Evolutionary conservation across 164 flowering plant genomes (phyloP).

Genomic region (Piper longum): DNA sequence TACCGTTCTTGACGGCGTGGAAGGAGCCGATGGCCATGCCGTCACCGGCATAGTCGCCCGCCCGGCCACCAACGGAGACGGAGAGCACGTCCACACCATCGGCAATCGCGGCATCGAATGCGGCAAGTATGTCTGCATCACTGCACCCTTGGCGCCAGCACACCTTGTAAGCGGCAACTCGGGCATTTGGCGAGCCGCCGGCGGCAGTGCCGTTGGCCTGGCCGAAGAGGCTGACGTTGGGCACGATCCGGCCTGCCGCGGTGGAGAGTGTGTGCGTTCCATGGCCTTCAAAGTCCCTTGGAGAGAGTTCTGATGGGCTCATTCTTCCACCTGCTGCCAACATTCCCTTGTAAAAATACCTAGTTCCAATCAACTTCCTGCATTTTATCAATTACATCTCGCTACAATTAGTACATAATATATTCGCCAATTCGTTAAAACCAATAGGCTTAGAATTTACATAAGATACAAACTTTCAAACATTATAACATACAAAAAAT

Average conservation of each 20-base stretch:
- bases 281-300: slow-evolving; percentile 14
- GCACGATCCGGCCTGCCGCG: slow-evolving; percentile 10
- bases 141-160: slow-evolving; percentile 11
- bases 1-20: slow-evolving; percentile 15
- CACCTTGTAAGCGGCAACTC: slow-evolving; percentile 16
- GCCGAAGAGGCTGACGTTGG: slow-evolving; percentile 4
- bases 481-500: neutral
- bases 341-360: slow-evolving; percentile 9
- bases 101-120: slow-evolving; percentile 14
- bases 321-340: neutral
- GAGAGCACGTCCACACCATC: slow-evolving; percentile 20
- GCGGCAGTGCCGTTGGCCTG: slow-evolving; percentile 5
- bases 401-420: neutral
- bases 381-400: neutral
- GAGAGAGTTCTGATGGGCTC: neutral
- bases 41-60: slow-evolving; percentile 1
- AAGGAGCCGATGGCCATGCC: slow-evolving; percentile 13
- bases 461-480: no score
- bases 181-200: slow-evolving; percentile 11
- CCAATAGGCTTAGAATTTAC: neutral
- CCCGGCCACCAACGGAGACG: slow-evolving; percentile 2
- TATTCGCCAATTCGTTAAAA: neutral
- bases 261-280: slow-evolving; percentile 17
- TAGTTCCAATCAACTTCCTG: slow-evolving; percentile 14
- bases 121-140: slow-evolving; percentile 12